These are phyloP conservation scores for Limnanthes douglasii DNA, from an alignment of 345 rosid genomes.

Conservation along the genomic window DNA sequence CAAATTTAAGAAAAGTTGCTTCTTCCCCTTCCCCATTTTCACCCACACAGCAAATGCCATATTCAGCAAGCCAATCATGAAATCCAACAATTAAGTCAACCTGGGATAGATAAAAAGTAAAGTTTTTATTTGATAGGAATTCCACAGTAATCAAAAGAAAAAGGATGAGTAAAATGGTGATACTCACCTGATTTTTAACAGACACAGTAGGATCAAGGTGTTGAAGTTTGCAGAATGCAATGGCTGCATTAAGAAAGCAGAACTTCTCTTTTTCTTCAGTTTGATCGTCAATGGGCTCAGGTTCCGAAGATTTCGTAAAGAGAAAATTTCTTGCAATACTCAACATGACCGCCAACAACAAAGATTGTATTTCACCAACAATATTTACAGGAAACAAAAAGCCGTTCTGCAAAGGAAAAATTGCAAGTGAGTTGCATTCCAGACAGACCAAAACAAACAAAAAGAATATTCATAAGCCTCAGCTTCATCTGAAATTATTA, in stretches of 20 bases:
- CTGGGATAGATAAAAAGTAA: constrained; percentile 19
- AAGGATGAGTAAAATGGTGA: not conserved
- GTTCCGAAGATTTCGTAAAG: constrained; percentile 36
- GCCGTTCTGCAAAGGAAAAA: constrained; percentile 45
- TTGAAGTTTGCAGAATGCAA: constrained; percentile 88
- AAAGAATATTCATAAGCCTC: too few species aligned
- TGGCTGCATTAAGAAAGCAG: constrained; percentile 69
- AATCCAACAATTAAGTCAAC: constrained; percentile 76
- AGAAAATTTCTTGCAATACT: constrained; percentile 43
- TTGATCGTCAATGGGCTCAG: constrained; percentile 24
- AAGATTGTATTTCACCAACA: constrained; percentile 48
- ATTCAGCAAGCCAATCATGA: constrained; percentile 88
- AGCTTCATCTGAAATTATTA: too few species aligned
- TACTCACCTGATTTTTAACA: constrained; percentile 62
- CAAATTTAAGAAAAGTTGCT: constrained; percentile 86
- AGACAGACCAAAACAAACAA: too few species aligned
- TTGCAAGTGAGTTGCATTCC: constrained; percentile 1
- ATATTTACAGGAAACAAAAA: constrained; percentile 20
- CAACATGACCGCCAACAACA: constrained; percentile 76
- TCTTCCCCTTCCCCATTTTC: constrained; percentile 67
- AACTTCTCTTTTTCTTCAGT: constrained; percentile 49
- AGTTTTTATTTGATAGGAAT: constrained; percentile 7
- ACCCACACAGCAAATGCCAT: constrained; percentile 88
- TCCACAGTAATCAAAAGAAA: not conserved
- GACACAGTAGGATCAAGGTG: constrained; percentile 47